phyloP scores from a whole-genome alignment of 2,329 filamentous ascomycete genomes.

The Talaromyces verruculosus region DNA sequence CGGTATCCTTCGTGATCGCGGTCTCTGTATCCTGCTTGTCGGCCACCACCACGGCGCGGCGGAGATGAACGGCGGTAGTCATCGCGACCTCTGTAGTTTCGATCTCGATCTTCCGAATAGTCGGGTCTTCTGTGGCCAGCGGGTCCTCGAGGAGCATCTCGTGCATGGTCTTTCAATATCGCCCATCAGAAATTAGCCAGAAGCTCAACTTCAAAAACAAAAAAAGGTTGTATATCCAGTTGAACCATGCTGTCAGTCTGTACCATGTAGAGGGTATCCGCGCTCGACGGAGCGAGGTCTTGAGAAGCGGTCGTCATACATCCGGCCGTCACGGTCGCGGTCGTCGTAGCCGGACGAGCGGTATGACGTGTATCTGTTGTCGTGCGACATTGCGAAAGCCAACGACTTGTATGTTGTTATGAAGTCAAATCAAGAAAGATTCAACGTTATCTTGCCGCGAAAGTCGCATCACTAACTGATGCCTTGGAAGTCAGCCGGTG shows the following conservation, averaged over 20 bases:
- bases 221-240: slow-evolving; percentile 10
- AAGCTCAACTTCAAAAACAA: slow-evolving; percentile 27
- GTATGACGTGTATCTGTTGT: slow-evolving; percentile 36
- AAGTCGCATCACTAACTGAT: not conserved
- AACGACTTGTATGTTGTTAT: not conserved
- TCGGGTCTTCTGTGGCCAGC: slow-evolving; percentile 40
- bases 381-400: slow-evolving; percentile 16
- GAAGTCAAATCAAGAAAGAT: not conserved
- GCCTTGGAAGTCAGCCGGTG: too few species aligned
- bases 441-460: not conserved
- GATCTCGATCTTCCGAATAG: slow-evolving; percentile 36
- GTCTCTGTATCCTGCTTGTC: slow-evolving; percentile 41
- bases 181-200: slow-evolving; percentile 40
- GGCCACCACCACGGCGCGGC: slow-evolving; percentile 32
- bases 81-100: slow-evolving; percentile 38
- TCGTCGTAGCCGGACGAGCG: slow-evolving; percentile 32
- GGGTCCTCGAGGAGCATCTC: slow-evolving; percentile 36
- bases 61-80: slow-evolving; percentile 40
- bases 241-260: slow-evolving; percentile 27
- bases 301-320: slow-evolving; percentile 49
- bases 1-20: slow-evolving; percentile 50
- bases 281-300: slow-evolving; percentile 41
- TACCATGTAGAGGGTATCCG: slow-evolving; percentile 48
- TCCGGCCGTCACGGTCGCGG: slow-evolving; percentile 37
- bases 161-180: slow-evolving; percentile 38